phyloP scores from a whole-genome alignment of 2,329 filamentous ascomycete genomes.

The Exophiala sp. region DNA sequence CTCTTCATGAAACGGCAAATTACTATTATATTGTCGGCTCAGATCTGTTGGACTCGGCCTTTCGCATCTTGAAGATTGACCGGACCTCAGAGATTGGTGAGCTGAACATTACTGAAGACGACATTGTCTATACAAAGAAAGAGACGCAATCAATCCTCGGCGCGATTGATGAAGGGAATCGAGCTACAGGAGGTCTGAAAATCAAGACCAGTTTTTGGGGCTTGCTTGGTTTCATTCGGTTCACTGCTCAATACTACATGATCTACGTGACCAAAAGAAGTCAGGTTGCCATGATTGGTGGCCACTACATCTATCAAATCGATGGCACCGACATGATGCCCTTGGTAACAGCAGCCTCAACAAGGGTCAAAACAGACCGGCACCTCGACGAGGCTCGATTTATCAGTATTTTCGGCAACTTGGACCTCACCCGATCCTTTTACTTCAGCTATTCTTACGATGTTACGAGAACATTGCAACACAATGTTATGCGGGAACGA shows the following conservation, averaged over 20 bases:
- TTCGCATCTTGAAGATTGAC: conserved; percentile 92
- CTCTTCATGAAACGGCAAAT: conserved; percentile 91
- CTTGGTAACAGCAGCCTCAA: conserved; percentile 66
- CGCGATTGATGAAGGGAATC: conserved; percentile 93
- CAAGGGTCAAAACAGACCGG: conserved; percentile 70
- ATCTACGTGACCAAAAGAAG: conserved; percentile 92
- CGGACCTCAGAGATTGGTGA: conserved; percentile 76
- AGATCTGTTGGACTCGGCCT: conserved; percentile 83
- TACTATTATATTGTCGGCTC: conserved; percentile 93
- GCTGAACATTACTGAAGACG: conserved; percentile 84
- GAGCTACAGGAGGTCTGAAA: conserved; percentile 81
- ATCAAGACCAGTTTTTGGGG: conserved; percentile 84
- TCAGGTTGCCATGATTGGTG: conserved; percentile 92
- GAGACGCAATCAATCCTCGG: conserved; percentile 93
- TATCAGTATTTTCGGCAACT: conserved; percentile 79
- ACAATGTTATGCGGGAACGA: conserved; percentile 83
- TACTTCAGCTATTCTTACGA: conserved; percentile 99
- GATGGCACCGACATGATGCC: conserved; percentile 91
- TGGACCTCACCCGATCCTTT: conserved; percentile 87
- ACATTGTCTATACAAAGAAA: conserved; percentile 85
- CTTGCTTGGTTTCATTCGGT: conserved; percentile 88
- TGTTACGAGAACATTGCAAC: conserved; percentile 84
- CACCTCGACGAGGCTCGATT: conserved; percentile 89
- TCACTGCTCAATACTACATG: conserved; percentile 97
- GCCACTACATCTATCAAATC: conserved; percentile 93